Evolutionary conservation across 176 grass and related monocot species (phyloP).

Genomic region (Oryza brachyantha): DNA sequence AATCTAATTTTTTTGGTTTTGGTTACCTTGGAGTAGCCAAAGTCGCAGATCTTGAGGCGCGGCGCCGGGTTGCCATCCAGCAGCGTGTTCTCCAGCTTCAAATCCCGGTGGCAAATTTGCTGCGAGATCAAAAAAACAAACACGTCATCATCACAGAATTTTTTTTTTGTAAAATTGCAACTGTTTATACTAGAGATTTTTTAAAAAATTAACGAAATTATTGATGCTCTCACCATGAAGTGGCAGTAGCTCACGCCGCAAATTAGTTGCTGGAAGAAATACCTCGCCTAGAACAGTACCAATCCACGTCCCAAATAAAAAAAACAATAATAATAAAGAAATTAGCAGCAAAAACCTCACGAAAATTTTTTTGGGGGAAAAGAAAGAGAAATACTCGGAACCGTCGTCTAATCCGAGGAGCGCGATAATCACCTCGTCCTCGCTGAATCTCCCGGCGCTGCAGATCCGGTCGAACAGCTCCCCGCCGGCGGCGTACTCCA

Average conservation of each 20-base stretch:
- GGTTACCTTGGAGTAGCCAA: slow-evolving; percentile 96
- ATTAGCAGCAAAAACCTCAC: not conserved
- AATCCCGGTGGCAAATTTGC: slow-evolving; percentile 99
- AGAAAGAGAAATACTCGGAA: not conserved
- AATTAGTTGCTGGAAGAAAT: slow-evolving; percentile 98
- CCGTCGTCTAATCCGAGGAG: not conserved
- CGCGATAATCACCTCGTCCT: slow-evolving; percentile 65
- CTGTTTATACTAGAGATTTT: not conserved
- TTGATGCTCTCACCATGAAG: slow-evolving; percentile 68
- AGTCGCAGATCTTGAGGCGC: slow-evolving; percentile 93
- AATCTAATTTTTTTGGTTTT: not conserved
- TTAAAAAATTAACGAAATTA: slow-evolving; percentile 6
- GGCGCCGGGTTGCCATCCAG: slow-evolving; percentile 85
- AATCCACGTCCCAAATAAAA: not conserved
- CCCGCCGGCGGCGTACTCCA: slow-evolving; percentile 91
- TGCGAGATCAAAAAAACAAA: slow-evolving; percentile 35
- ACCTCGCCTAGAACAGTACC: slow-evolving; percentile 56
- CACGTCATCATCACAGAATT: not conserved
- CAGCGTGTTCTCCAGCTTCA: slow-evolving; percentile 95
- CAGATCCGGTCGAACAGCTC: slow-evolving; percentile 94
- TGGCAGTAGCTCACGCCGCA: slow-evolving; percentile 98
- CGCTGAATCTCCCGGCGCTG: slow-evolving; percentile 84
- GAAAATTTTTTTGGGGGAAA: not conserved
- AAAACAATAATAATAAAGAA: not conserved
- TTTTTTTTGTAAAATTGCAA: too few relatives aligned